Evolutionary conservation across 805 yeast species (phyloP), one percentile per base, ranked within the genome.

Genomic region (Torulaspora gathmanii): DNA sequence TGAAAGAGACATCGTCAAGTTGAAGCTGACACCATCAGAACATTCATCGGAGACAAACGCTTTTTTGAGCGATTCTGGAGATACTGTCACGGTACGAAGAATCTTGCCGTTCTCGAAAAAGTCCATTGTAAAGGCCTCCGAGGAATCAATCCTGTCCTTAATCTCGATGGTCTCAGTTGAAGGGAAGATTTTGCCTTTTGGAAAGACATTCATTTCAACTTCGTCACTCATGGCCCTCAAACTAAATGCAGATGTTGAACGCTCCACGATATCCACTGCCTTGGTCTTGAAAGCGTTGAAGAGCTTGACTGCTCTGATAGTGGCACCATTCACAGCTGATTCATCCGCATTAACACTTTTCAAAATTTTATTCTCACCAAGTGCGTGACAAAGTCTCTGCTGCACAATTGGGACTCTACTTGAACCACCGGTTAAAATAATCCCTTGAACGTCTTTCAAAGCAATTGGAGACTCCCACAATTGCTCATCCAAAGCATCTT

Each of bases 261-360:
- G 74, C 45, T 86, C 95, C 26, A 74, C 58, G 3, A 87, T 71
- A 19, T 70, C 67, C 39, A 87, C 73, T 9, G 63, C 60, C 54
- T 78, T 78, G 5, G 85, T 73, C 53, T 81, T 78, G 63, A 80
- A 83, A 56, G 80, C 75, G 31, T 79, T 75, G n/a, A 88, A 79
- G 30, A 87, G 70, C 38, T 79, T 73, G 33, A 88, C 83, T 16
- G 93, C 98, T 52, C 89, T 77, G 30, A 85, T 70, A n/a, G 96
- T 80, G 2, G 95, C 79, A 40, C 99, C 99, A 56, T 86, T 73
- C 11, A 87, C 96, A 42, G 87, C 87, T 36, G 97, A 82, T 69
- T 93, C 99, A 66, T 93, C 99, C 0, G 99, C 93, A 65, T 93
- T 93, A 36, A 93, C 95, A 41, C 83, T 86, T 64, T 83, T 88